Evolutionary conservation across 495 filamentous ascomycete genomes (phyloP).

Genomic region (Daldinia concentrica): DNA sequence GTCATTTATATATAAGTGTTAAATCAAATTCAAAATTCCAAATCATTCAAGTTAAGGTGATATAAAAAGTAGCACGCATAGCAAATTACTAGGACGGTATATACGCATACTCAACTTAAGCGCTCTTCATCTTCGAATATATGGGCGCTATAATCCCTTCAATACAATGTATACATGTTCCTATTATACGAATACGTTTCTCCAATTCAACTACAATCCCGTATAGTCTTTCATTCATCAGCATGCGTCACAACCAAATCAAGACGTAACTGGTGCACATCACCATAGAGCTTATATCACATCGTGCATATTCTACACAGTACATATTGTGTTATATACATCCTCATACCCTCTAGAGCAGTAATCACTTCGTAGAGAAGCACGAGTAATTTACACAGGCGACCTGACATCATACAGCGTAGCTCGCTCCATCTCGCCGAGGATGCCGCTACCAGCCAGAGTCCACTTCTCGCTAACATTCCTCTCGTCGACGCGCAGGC

Average conservation of each 20-base stretch:
- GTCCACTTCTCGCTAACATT: constrained; percentile 87
- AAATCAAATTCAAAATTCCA: too few relatives aligned
- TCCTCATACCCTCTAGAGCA: neutral
- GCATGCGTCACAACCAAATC: neutral
- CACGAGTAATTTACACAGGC: neutral
- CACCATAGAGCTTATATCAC: neutral
- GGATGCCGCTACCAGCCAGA: constrained; percentile 78
- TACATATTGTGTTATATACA: constrained; percentile 18
- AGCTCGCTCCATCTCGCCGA: constrained; percentile 82
- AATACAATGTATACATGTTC: too few relatives aligned
- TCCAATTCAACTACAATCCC: neutral
- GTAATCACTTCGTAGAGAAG: neutral
- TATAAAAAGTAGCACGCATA: too few relatives aligned
- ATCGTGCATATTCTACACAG: neutral
- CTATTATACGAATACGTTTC: too few relatives aligned
- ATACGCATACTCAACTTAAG: too few relatives aligned
- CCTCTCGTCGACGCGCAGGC: constrained; percentile 71
- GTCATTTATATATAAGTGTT: too few relatives aligned
- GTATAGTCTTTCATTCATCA: too few relatives aligned
- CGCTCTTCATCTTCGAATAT: too few relatives aligned
- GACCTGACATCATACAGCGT: constrained; percentile 50
- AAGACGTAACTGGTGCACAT: neutral
- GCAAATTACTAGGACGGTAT: too few relatives aligned
- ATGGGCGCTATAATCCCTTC: too few relatives aligned
- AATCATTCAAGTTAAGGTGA: too few relatives aligned